These are phyloP conservation scores for Apium graveolens DNA, from an alignment of 129 eudicot species.

Conservation along the genomic window DNA sequence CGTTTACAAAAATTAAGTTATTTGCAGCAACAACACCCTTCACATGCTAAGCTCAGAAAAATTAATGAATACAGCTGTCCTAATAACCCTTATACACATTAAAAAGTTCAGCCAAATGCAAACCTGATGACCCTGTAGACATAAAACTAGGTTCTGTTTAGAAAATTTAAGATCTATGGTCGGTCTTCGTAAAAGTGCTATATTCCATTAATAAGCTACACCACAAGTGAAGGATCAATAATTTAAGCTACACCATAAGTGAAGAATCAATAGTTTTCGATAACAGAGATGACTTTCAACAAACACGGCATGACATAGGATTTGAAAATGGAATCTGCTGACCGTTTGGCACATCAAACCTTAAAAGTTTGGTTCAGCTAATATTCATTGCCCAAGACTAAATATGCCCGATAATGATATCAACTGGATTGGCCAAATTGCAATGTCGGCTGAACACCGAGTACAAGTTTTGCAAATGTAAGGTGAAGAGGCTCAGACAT, in stretches of 20 bases:
- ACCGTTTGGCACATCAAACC: background rate
- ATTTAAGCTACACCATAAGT: too few species aligned
- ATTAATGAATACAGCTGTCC: background rate
- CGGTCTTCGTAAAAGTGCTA: background rate
- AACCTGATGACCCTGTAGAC: background rate
- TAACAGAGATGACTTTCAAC: background rate
- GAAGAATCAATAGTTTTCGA: background rate
- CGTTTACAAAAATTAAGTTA: background rate
- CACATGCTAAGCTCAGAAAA: background rate
- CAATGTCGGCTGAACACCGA: background rate
- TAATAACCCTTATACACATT: background rate
- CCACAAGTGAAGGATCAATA: too few species aligned
- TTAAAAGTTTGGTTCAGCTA: background rate
- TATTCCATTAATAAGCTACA: background rate
- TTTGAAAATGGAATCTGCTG: background rate
- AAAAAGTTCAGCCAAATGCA: background rate
- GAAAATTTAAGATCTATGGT: background rate
- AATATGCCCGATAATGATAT: background rate
- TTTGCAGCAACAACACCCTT: background rate
- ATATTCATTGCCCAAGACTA: background rate
- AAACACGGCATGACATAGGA: background rate
- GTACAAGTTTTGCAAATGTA: background rate
- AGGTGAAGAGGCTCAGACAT: background rate
- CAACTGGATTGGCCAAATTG: background rate
- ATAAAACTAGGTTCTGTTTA: background rate